Evolutionary conservation across 1,139 yeast species (phyloP).

Genomic region (Kodamaea ohmeri): DNA sequence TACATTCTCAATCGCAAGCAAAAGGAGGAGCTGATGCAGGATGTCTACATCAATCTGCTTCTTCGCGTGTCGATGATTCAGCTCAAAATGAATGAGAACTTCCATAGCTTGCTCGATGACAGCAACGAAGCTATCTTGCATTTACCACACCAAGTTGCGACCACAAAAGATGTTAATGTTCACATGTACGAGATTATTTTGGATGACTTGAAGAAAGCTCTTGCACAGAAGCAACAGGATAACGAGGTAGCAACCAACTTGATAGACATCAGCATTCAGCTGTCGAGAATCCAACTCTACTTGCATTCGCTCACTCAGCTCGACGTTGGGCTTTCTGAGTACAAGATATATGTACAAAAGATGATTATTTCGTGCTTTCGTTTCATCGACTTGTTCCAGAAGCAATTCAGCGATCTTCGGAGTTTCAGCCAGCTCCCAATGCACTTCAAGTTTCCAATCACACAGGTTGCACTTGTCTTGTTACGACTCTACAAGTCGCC

Average conservation of each 20-base stretch:
- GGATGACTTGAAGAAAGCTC: slow-evolving; percentile 26
- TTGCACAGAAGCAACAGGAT: slow-evolving; percentile 9
- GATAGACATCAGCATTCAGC: slow-evolving; percentile 36
- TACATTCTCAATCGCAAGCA: slow-evolving; percentile 37
- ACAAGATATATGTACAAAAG: slow-evolving; percentile 29
- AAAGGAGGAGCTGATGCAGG: slow-evolving; percentile 25
- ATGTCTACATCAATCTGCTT: slow-evolving; percentile 39
- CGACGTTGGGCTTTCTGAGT: slow-evolving; percentile 29
- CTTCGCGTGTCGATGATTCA: slow-evolving; percentile 42
- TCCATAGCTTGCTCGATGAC: slow-evolving; percentile 31
- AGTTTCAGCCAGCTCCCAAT: slow-evolving; percentile 39
- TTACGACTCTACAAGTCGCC: slow-evolving; percentile 40
- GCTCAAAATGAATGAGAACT: slow-evolving; percentile 40
- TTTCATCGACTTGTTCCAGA: slow-evolving; percentile 25
- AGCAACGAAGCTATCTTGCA: slow-evolving; percentile 15
- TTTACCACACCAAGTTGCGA: slow-evolving; percentile 23
- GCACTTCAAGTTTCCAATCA: slow-evolving; percentile 41
- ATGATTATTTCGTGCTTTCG: slow-evolving; percentile 31
- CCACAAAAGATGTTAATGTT: slow-evolving; percentile 36
- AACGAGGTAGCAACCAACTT: slow-evolving; percentile 24
- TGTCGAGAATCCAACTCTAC: slow-evolving; percentile 41
- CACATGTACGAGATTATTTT: slow-evolving; percentile 46
- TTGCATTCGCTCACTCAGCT: slow-evolving; percentile 36
- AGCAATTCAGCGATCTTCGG: slow-evolving; percentile 22
- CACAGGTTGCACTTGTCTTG: slow-evolving; percentile 32